These are phyloP conservation scores for Melanogaster broomeanus DNA, from an alignment of 768 basidiomycete species.

Conservation along the genomic window DNA sequence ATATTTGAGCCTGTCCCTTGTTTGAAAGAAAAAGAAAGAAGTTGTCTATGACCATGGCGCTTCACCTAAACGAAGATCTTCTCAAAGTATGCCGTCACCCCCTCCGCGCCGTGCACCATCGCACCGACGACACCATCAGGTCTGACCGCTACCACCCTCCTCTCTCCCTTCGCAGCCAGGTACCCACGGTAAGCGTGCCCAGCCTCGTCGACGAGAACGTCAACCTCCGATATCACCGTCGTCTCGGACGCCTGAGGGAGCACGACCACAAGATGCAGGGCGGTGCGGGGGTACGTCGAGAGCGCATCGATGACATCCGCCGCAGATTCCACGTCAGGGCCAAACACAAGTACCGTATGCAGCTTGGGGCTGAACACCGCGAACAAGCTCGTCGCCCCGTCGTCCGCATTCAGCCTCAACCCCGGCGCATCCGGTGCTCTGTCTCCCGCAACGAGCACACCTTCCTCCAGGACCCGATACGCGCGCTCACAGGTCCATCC, in stretches of 20 bases:
- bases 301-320: slow-evolving; percentile 10
- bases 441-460: slow-evolving; percentile 41
- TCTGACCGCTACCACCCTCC: slow-evolving; percentile 37
- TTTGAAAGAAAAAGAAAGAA: too few species aligned
- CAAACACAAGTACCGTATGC: slow-evolving; percentile 35
- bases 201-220: slow-evolving; percentile 36
- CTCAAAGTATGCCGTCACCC: slow-evolving; percentile 16
- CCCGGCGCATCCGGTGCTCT: slow-evolving; percentile 45
- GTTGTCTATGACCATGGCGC: too few species aligned
- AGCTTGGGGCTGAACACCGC: slow-evolving; percentile 18
- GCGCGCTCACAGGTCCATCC: slow-evolving; percentile 9
- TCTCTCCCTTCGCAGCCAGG: slow-evolving; percentile 30
- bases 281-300: not conserved
- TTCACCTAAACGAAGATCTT: slow-evolving; percentile 11
- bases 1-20: too few species aligned
- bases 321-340: slow-evolving; percentile 1
- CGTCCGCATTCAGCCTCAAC: slow-evolving; percentile 16
- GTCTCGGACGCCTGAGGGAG: slow-evolving; percentile 5
- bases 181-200: slow-evolving; percentile 45
- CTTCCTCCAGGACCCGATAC: slow-evolving; percentile 22
- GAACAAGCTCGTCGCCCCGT: slow-evolving; percentile 18
- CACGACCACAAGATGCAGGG: slow-evolving; percentile 12
- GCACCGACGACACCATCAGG: slow-evolving; percentile 48
- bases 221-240: slow-evolving; percentile 18
- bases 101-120: slow-evolving; percentile 20